These are phyloP conservation scores for Aureococcus anophagefferens DNA, from an alignment of 108 stramenopile species.

Conservation along the genomic window DNA sequence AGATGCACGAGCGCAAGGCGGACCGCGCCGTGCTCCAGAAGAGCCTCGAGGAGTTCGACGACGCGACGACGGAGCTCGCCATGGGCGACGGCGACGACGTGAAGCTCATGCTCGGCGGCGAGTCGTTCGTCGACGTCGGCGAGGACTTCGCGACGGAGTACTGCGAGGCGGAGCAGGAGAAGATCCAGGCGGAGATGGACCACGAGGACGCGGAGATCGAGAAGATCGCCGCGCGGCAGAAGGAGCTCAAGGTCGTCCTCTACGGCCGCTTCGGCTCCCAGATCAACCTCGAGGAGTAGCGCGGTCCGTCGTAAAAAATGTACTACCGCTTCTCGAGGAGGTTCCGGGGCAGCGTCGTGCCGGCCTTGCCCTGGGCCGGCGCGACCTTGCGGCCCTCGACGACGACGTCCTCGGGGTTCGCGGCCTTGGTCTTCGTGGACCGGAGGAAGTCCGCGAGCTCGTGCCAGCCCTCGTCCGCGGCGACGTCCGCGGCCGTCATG, in stretches of 20 bases:
- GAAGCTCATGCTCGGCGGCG: constrained; percentile 33
- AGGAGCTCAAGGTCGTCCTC: constrained; percentile 59
- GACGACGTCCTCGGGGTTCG: too few relatives aligned
- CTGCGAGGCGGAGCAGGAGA: constrained; percentile 70
- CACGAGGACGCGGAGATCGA: constrained; percentile 52
- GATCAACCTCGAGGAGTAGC: constrained; percentile 74
- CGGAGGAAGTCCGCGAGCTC: background rate
- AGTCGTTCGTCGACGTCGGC: constrained; percentile 67
- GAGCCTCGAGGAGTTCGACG: constrained; percentile 69
- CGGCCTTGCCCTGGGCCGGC: too few relatives aligned
- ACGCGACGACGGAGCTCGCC: constrained; percentile 88
- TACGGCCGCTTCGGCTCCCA: constrained; percentile 78
- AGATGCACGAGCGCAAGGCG: constrained; percentile 58
- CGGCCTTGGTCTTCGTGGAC: too few relatives aligned
- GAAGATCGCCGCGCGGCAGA: constrained; percentile 57
- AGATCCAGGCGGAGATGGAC: constrained; percentile 55
- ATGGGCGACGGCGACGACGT: constrained; percentile 38
- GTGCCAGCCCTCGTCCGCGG: background rate
- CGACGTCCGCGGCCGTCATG: background rate
- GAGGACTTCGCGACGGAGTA: constrained; percentile 78
- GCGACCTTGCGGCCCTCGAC: too few relatives aligned
- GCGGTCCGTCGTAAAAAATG: too few relatives aligned
- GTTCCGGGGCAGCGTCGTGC: too few relatives aligned
- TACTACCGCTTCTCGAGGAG: too few relatives aligned
- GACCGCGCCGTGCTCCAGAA: constrained; percentile 55